Evolutionary conservation across 78 protist species (phyloP).

Genomic region (Neovahlkampfia damariscottae): DNA sequence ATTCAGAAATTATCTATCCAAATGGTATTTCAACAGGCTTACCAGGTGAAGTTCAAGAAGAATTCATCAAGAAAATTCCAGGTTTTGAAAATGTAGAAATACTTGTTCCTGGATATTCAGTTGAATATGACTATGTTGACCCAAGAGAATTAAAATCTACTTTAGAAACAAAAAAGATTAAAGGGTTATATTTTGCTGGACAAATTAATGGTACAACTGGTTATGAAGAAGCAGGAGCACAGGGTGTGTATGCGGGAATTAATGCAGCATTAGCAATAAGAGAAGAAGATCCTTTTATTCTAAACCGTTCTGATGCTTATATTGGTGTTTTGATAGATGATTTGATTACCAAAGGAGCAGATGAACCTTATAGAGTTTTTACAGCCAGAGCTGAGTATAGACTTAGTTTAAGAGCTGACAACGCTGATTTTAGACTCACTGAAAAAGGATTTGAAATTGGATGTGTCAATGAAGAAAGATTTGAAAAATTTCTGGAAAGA

Average conservation of each 20-base stretch:
- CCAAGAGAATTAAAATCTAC: constrained; percentile 54
- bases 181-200: constrained; percentile 75
- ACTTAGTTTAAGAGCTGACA: constrained; percentile 69
- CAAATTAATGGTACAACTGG: constrained; percentile 94
- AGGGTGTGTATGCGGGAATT: constrained; percentile 76
- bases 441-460: background rate
- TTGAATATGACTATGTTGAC: constrained; percentile 80
- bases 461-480: background rate
- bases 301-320: constrained; percentile 55
- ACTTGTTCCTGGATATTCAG: constrained; percentile 67
- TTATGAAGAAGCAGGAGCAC: constrained; percentile 73
- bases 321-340: constrained; percentile 82
- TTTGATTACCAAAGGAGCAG: constrained; percentile 56
- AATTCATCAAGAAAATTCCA: constrained; percentile 4
- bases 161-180: constrained; percentile 55
- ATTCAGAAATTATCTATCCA: constrained; percentile 73
- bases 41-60: constrained; percentile 64
- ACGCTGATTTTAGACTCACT: constrained; percentile 74
- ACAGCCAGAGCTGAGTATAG: constrained; percentile 73
- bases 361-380: constrained; percentile 89
- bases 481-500: background rate
- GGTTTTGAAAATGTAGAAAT: constrained; percentile 22
- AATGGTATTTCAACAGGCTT: constrained; percentile 77
- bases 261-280: constrained; percentile 60
- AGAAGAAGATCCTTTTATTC: constrained; percentile 1